Evolutionary conservation across 768 basidiomycete genomes (phyloP).

Genomic region (Russula sp.): DNA sequence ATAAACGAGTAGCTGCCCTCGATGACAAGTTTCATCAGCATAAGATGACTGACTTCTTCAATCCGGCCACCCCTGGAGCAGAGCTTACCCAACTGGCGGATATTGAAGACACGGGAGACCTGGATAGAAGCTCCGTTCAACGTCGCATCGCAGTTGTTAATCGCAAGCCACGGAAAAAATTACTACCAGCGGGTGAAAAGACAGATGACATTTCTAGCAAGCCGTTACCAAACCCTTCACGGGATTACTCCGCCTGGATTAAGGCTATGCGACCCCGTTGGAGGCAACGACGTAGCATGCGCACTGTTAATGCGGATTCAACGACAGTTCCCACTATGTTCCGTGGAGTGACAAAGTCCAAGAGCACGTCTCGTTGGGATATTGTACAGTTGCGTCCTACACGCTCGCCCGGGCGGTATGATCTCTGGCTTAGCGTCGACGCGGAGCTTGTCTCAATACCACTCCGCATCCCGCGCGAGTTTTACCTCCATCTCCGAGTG

Average conservation of each 20-base stretch:
- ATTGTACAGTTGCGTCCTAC: conserved; percentile 83
- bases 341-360: conserved; percentile 47
- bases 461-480: conserved; percentile 82
- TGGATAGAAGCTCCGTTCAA: conserved; percentile 23
- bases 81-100: conserved; percentile 29
- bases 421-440: conserved; percentile 82
- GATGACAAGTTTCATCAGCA: conserved; percentile 98
- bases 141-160: conserved; percentile 48
- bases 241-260: conserved; percentile 72
- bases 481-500: conserved; percentile 85
- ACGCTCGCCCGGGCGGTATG: conserved; percentile 70
- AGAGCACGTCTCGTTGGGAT: conserved; percentile 76
- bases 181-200: conserved; percentile 38
- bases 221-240: conserved; percentile 54
- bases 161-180: conserved; percentile 37
- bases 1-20: conserved; percentile 78
- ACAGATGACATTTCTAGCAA: conserved; percentile 20
- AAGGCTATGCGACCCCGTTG: conserved; percentile 70
- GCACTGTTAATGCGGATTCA: conserved; percentile 30
- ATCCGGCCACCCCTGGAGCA: conserved; percentile 31
- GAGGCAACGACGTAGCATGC: conserved; percentile 51
- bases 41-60: conserved; percentile 94
- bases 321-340: conserved; percentile 67
- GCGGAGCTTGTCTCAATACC: conserved; percentile 71
- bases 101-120: conserved; percentile 52